Evolutionary conservation across 192 early-diverging fungal species (phyloP).

Genomic region (Mortierella alpina): DNA sequence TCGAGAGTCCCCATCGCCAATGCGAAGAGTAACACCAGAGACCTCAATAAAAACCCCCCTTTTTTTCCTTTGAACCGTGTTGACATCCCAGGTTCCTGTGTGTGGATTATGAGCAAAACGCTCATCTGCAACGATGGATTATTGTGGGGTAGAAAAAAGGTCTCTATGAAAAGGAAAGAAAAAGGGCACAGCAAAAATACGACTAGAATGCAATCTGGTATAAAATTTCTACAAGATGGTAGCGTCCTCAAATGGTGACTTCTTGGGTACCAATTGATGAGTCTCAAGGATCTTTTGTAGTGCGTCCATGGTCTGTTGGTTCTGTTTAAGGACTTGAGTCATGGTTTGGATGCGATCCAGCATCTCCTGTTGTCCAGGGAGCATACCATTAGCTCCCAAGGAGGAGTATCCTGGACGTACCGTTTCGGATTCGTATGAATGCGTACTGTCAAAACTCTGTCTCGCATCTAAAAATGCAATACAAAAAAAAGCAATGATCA

Average conservation of each 20-base stretch:
- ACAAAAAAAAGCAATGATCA: neutral
- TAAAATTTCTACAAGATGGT: constrained; percentile 20
- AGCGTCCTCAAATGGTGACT: constrained; percentile 39
- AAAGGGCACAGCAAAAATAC: neutral
- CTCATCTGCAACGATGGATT: neutral
- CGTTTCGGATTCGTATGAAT: constrained; percentile 45
- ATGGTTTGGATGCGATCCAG: constrained; percentile 44
- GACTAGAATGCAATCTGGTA: neutral
- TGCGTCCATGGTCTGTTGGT: constrained; percentile 53
- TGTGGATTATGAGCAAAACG: neutral
- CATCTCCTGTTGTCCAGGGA: constrained; percentile 47
- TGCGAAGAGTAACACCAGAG: too few species aligned
- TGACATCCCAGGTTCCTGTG: neutral
- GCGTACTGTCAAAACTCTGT: constrained; percentile 56
- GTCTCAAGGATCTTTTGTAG: constrained; percentile 48
- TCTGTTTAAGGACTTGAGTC: constrained; percentile 51
- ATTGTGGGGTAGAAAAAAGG: neutral
- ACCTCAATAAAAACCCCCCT: too few species aligned
- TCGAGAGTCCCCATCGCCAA: too few species aligned
- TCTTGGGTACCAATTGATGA: constrained; percentile 43
- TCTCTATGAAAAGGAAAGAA: neutral
- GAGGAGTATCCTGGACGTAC: constrained; percentile 46
- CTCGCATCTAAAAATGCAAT: constrained; percentile 18
- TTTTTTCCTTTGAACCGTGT: too few species aligned
- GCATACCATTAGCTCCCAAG: constrained; percentile 12